Conservation (phyloP, 345 rosid genomes). For the Clausena lansium region DNA sequence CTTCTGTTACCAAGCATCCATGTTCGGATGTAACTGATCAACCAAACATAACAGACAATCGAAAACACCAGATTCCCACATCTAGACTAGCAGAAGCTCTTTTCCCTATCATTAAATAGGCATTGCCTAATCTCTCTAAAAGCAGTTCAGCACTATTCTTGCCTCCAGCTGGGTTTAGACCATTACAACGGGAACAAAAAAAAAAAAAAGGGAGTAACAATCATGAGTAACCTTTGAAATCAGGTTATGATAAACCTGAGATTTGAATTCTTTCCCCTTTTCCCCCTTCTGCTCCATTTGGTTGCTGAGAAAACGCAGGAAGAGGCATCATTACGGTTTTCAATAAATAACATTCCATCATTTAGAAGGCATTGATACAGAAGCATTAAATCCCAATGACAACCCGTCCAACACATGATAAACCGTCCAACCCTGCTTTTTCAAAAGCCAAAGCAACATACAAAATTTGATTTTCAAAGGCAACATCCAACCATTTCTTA, state of each 20-base stretch:
- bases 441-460: not conserved
- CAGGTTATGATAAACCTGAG: slow-evolving; percentile 42
- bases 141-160: not conserved
- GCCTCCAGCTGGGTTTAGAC: slow-evolving; percentile 1
- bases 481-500: not conserved
- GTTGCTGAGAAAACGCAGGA: slow-evolving; percentile 46
- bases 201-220: not conserved
- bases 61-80: not conserved
- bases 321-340: slow-evolving; percentile 22
- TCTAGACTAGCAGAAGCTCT: not conserved
- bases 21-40: not conserved
- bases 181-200: not conserved
- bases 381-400: slow-evolving; percentile 4
- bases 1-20: not conserved
- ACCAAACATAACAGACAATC: not conserved
- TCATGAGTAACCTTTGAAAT: slow-evolving; percentile 27
- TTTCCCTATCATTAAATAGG: not conserved
- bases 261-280: slow-evolving; percentile 39
- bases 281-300: slow-evolving; percentile 41
- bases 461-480: not conserved
- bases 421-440: slow-evolving; percentile 7
- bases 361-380: not conserved
- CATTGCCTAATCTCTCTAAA: not conserved
- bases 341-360: not conserved
- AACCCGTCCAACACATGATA: slow-evolving; percentile 6